These are phyloP conservation scores for Penium margaritaceum DNA, from an alignment of 139 green algal genomes.

Conservation along the genomic window DNA sequence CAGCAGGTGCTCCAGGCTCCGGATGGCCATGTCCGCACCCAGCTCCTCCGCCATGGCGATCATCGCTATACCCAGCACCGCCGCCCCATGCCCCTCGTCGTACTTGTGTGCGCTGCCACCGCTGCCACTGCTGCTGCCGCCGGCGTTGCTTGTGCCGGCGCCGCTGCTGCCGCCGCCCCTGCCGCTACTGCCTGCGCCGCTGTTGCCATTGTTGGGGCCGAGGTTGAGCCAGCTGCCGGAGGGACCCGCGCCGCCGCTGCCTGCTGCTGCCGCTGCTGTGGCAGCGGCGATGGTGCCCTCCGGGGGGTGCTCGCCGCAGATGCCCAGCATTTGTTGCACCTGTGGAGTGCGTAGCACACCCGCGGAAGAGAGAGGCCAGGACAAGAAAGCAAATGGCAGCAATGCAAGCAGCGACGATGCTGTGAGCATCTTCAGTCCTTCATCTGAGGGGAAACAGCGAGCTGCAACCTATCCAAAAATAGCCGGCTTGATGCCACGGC, in stretches of 20 bases:
- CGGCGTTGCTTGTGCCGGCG: neutral
- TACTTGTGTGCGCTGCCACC: neutral
- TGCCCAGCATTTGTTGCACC: slow-evolving; percentile 74
- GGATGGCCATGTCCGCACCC: slow-evolving; percentile 73
- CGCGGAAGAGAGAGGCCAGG: too few relatives aligned
- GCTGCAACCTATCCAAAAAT: too few relatives aligned
- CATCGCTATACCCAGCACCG: slow-evolving; percentile 82
- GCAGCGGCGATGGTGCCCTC: too few relatives aligned
- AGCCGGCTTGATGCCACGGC: too few relatives aligned
- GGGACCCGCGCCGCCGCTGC: too few relatives aligned
- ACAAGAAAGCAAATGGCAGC: too few relatives aligned
- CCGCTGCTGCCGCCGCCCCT: neutral
- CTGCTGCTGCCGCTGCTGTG: neutral
- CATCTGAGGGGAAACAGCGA: too few relatives aligned
- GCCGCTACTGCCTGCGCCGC: neutral
- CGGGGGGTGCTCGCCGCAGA: slow-evolving; percentile 80
- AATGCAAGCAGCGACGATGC: too few relatives aligned
- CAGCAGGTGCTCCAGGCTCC: slow-evolving; percentile 87
- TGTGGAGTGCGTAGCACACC: too few relatives aligned
- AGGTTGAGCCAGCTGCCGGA: too few relatives aligned
- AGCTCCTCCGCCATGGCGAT: slow-evolving; percentile 91
- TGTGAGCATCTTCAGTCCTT: too few relatives aligned
- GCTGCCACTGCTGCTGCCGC: neutral
- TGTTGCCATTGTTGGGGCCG: neutral
- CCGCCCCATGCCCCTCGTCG: slow-evolving; percentile 56